Conservation (phyloP, 2,329 filamentous ascomycete genomes). For the Fusarium drepaniforme region DNA sequence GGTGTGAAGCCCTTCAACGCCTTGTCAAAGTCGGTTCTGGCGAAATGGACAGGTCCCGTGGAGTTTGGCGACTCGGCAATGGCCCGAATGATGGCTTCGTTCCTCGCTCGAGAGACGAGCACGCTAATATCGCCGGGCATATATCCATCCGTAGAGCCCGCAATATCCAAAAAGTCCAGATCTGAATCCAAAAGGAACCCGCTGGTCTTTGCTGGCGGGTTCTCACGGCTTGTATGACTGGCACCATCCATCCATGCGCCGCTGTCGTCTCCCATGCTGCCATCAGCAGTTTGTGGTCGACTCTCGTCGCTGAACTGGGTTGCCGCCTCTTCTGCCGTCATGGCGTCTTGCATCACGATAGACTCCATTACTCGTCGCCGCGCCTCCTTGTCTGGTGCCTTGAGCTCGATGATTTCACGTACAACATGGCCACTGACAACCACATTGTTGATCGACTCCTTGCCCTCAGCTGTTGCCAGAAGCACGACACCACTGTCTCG, state of each 20-base stretch:
- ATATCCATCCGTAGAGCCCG: constrained; percentile 95
- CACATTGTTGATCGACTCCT: constrained; percentile 91
- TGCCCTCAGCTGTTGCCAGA: constrained; percentile 90
- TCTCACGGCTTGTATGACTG: constrained; percentile 64
- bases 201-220: constrained; percentile 53
- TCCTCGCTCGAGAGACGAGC: constrained; percentile 87
- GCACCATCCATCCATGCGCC: constrained; percentile 83
- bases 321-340: constrained; percentile 52
- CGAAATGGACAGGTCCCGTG: constrained; percentile 70
- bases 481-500: constrained; percentile 85
- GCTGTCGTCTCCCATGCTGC: constrained; percentile 64
- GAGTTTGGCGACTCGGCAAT: constrained; percentile 68
- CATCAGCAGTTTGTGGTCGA: constrained; percentile 68
- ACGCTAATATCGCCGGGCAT: constrained; percentile 95
- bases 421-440: constrained; percentile 93
- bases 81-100: constrained; percentile 90
- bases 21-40: constrained; percentile 81
- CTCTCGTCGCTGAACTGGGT: constrained; percentile 59
- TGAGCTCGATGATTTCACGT: constrained; percentile 88
- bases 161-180: constrained; percentile 92
- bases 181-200: constrained; percentile 81
- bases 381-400: constrained; percentile 93
- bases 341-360: constrained; percentile 71
- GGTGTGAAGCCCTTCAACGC: constrained; percentile 95
- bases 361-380: constrained; percentile 86